These are phyloP conservation scores for Blastobotrys ciferrii DNA, from an alignment of 1,139 yeast species.

Conservation along the genomic window DNA sequence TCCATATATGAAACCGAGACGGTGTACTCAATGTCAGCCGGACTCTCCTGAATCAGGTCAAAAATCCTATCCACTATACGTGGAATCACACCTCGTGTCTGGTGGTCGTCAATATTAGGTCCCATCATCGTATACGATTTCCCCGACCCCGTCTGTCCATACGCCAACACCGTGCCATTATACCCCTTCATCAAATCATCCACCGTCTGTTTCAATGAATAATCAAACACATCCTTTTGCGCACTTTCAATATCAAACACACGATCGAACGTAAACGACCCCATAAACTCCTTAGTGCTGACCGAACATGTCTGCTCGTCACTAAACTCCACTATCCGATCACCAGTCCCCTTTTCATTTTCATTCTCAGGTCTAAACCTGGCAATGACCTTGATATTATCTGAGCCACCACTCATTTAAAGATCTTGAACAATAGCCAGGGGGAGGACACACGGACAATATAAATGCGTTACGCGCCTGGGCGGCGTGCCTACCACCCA, in stretches of 20 bases:
- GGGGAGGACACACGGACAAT: no score
- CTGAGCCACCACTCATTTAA: constrained; percentile 21
- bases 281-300: constrained; percentile 25
- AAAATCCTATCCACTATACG: constrained; percentile 69
- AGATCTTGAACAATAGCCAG: background rate
- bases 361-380: constrained; percentile 54
- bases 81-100: constrained; percentile 63
- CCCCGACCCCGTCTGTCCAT: constrained; percentile 90
- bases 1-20: constrained; percentile 78
- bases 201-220: constrained; percentile 56
- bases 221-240: constrained; percentile 63
- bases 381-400: constrained; percentile 62
- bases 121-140: constrained; percentile 90
- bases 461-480: no score
- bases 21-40: constrained; percentile 59
- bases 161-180: constrained; percentile 81
- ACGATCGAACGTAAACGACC: constrained; percentile 61
- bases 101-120: constrained; percentile 40
- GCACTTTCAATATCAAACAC: constrained; percentile 53
- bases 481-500: background rate
- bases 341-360: constrained; percentile 18
- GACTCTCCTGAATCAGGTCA: constrained; percentile 49
- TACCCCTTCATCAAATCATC: constrained; percentile 75
- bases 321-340: constrained; percentile 13
- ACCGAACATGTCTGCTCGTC: constrained; percentile 24